Conservation (phyloP, 768 basidiomycete genomes). For the Lactarius sanguifluus region DNA sequence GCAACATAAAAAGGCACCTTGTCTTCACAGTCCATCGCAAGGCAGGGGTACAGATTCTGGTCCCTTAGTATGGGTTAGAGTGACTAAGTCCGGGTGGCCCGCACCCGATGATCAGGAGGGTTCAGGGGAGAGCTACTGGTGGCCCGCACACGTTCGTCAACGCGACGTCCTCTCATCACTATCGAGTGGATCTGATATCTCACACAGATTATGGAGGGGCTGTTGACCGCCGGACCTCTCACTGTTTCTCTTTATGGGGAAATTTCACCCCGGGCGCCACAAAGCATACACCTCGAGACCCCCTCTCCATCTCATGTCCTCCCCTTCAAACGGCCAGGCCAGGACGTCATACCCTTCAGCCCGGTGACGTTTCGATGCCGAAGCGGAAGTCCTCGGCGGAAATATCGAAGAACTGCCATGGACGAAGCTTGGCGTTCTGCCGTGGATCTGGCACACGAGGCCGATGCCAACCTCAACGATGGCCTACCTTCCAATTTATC, state of each 20-base stretch:
- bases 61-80: conserved; percentile 43
- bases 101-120: conserved; percentile 32
- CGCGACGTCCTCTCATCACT: conserved; percentile 20
- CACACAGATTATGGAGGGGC: conserved; percentile 26
- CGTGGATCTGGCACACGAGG: conserved; percentile 27
- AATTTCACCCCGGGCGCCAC: conserved; percentile 28
- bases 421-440: conserved; percentile 27
- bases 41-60: conserved; percentile 1
- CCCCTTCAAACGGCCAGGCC: conserved; percentile 38
- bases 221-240: conserved; percentile 34
- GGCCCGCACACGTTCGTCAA: conserved; percentile 63
- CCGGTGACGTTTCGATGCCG: conserved; percentile 36
- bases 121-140: conserved; percentile 50
- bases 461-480: conserved; percentile 26
- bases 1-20: background rate
- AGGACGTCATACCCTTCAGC: conserved; percentile 45
- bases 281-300: conserved; percentile 33
- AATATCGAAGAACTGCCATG: conserved; percentile 19
- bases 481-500: conserved; percentile 29
- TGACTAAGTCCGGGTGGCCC: conserved; percentile 43
- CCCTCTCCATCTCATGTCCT: conserved; percentile 45
- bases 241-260: conserved; percentile 37
- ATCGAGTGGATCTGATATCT: background rate
- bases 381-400: background rate
- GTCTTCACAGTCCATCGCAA: conserved; percentile 1